A percentile compares a stretch with the other conserved stretches of the same genome.
Conservation (phyloP, 805 yeast genomes). For the Brettanomyces anomalus region DNA sequence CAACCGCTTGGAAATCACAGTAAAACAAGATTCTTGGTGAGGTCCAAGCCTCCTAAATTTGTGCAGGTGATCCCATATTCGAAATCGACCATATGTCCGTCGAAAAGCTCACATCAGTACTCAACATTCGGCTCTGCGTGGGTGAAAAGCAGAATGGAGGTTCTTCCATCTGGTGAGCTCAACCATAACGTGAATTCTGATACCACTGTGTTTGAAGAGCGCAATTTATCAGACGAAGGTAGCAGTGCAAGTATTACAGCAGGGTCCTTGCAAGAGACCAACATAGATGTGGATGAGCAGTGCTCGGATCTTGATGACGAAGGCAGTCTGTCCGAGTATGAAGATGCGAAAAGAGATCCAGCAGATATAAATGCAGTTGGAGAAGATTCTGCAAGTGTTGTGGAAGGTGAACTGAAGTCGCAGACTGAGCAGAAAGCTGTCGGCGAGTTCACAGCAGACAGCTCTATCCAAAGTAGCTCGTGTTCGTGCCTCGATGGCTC, state of each 20-base stretch:
- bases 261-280: no score
- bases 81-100: neutral
- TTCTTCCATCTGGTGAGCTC: constrained; percentile 7
- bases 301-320: neutral
- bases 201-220: no score
- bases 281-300: neutral
- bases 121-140: constrained; percentile 3
- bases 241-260: no score
- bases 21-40: constrained; percentile 10
- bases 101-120: neutral
- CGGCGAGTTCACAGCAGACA: no score
- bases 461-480: no score
- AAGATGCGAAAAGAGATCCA: no score
- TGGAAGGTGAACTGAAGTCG: no score
- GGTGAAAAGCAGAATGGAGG: constrained; percentile 8
- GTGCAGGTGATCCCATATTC: constrained; percentile 13
- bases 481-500: neutral
- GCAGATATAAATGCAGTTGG: no score
- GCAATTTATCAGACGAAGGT: no score
- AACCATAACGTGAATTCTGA: neutral
- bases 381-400: no score
- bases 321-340: no score
- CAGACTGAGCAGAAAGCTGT: no score
- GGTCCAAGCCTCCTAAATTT: constrained; percentile 14
- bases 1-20: constrained; percentile 22